Percentiles rank a stretch among this genome's conserved stretches.
Conservation (phyloP, 148 eudicot species). For the Salicornia ramosissima region DNA sequence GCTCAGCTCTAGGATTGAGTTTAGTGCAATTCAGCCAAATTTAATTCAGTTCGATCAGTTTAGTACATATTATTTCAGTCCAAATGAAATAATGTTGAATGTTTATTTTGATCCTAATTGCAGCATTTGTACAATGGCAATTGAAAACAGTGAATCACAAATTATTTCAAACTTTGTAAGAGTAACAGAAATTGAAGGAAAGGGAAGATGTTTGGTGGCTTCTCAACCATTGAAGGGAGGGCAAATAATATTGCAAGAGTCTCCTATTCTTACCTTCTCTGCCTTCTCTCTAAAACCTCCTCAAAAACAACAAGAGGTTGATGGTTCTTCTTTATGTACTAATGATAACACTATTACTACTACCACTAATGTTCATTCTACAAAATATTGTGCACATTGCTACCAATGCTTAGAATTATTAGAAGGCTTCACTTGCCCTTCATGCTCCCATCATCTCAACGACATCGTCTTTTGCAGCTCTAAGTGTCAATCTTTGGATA, state of each 20-base stretch:
- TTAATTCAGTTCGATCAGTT: too few species aligned
- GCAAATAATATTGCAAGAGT: slow-evolving; percentile 56
- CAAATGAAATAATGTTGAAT: too few species aligned
- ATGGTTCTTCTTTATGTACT: background rate
- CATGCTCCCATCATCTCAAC: slow-evolving; percentile 42
- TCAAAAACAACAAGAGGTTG: slow-evolving; percentile 12
- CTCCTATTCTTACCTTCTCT: slow-evolving; percentile 62
- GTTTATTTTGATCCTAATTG: background rate
- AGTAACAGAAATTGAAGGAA: slow-evolving; percentile 48
- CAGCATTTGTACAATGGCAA: slow-evolving; percentile 1
- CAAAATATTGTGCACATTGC: slow-evolving; percentile 58
- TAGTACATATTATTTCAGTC: too few species aligned
- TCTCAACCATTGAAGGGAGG: slow-evolving; percentile 57
- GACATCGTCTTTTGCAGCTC: slow-evolving; percentile 45
- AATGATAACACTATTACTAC: too few species aligned
- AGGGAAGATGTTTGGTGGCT: slow-evolving; percentile 60
- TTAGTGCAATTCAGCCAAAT: too few species aligned
- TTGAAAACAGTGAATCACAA: slow-evolving; percentile 6
- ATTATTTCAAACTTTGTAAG: slow-evolving; percentile 19
- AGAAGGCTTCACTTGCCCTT: slow-evolving; percentile 32
- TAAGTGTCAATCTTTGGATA: slow-evolving; percentile 45
- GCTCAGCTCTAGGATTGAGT: too few species aligned
- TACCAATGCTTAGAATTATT: slow-evolving; percentile 36
- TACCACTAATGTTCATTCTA: too few species aligned
- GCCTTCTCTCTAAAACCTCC: slow-evolving; percentile 36